Percentiles rank a stretch among this genome's conserved stretches.
These are phyloP conservation scores for Tricladium varicosporioides DNA, from an alignment of 2,329 filamentous ascomycete genomes.

Conservation along the genomic window DNA sequence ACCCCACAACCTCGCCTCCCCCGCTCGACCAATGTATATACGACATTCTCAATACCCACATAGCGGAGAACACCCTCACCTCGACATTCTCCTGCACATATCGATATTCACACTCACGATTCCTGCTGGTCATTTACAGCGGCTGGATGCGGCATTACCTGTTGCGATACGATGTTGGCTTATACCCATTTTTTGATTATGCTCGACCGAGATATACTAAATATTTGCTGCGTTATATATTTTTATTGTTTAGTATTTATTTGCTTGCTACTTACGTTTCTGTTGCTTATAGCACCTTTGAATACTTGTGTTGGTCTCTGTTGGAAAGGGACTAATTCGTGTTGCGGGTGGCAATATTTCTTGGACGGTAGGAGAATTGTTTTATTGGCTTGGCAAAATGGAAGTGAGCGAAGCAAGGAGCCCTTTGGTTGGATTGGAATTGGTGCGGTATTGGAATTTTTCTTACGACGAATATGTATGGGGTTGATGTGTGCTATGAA, in stretches of 20 bases:
- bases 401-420: neutral
- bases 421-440: neutral
- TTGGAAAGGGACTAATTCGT: neutral
- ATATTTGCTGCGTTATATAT: neutral
- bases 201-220: neutral
- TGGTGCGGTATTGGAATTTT: neutral
- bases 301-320: neutral
- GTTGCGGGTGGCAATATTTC: neutral
- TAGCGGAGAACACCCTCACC: neutral
- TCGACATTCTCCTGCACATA: conserved; percentile 10
- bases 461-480: neutral
- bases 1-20: neutral
- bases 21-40: conserved; percentile 1
- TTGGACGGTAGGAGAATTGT: neutral
- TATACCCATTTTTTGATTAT: conserved; percentile 6
- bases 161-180: conserved; percentile 7
- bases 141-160: conserved; percentile 6
- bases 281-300: neutral
- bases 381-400: neutral
- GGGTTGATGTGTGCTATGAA: neutral
- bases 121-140: conserved; percentile 7
- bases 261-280: neutral
- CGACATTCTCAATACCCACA: neutral
- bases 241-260: neutral
- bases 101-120: neutral